Percentiles rank a stretch among this genome's conserved stretches.
Conservation (phyloP, 768 basidiomycete species). For the Termitomyces sp. region DNA sequence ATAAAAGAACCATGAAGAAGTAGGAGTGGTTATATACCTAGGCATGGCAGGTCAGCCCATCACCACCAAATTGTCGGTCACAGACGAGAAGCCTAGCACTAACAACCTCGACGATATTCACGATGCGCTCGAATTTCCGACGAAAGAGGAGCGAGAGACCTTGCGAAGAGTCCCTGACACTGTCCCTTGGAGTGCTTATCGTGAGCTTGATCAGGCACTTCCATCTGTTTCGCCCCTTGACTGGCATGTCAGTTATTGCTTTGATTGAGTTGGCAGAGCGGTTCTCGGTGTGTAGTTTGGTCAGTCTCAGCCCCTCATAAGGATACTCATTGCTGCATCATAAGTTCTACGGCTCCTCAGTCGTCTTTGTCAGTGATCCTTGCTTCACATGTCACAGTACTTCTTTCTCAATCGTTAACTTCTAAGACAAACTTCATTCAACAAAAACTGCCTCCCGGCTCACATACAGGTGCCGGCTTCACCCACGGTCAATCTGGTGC, state of each 20-base stretch:
- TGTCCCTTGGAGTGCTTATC: conserved; percentile 57
- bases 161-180: conserved; percentile 59
- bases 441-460: conserved; percentile 60
- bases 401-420: neutral
- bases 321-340: neutral
- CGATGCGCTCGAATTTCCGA: conserved; percentile 61
- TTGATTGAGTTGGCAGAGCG: conserved; percentile 69
- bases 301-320: neutral
- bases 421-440: conserved; percentile 73
- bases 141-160: conserved; percentile 55
- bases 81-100: neutral
- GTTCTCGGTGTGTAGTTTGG: conserved; percentile 50
- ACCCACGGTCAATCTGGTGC: conserved; percentile 60
- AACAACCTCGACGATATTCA: conserved; percentile 20
- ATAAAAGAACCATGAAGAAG: neutral
- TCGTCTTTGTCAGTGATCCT: conserved; percentile 41
- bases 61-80: neutral
- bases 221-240: neutral
- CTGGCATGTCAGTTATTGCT: conserved; percentile 48
- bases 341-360: conserved; percentile 44
- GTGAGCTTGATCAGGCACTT: conserved; percentile 26
- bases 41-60: neutral
- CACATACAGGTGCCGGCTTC: conserved; percentile 62
- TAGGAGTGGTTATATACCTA: too few relatives aligned
- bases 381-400: neutral